Evolutionary conservation across 345 rosid species (phyloP), one percentile per base, ranked within the genome.

Genomic region (Noccaea caerulescens): DNA sequence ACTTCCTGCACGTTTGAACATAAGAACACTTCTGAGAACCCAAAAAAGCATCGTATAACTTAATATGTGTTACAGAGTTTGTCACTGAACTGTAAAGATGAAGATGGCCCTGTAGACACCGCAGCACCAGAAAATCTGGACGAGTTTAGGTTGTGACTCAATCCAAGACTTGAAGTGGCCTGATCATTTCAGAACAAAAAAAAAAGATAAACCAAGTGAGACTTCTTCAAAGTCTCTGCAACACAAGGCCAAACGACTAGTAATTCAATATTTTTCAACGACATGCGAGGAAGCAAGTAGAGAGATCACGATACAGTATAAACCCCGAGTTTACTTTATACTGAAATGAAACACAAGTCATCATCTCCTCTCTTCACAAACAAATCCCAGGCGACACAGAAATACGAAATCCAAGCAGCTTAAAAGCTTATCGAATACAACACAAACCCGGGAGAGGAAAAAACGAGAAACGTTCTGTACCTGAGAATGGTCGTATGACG

Each of bases 31-130:
- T 12, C 3, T 53, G 37, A 34, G 66, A 39, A 51, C 7, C 47
- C 49, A 39, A 36, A 11, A 47, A 49, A 6, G 20, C 6, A 53
- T 4, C 1, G 44, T 6, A n/a, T 10, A 61, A 55, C 1, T 3
- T 0, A 59, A 2, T n/a, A 50, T 54, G 13, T 39, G 45, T 2
- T 27, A 58, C 20, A 66, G 59, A 73, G 60, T 73, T 49, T 58
- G 57, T n/a, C 12, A 82, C 89, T 82, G 80, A 88, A 91, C 98
- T 80, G 87, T 50, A 80, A 71, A 54, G 89, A 77, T 66, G 81
- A 80, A 50, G 86, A 76, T 42, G 72, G 63, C 2, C 65, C 27
- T 0, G 84, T 66, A 8, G 84, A 47, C 64, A 85, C 16, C 2
- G 88, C 79, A 79, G 81, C 53, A 27, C 90, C 88, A 9, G 79